phyloP scores from a whole-genome alignment of 495 filamentous ascomycete species.

The Chaetomidium leptoderma region DNA sequence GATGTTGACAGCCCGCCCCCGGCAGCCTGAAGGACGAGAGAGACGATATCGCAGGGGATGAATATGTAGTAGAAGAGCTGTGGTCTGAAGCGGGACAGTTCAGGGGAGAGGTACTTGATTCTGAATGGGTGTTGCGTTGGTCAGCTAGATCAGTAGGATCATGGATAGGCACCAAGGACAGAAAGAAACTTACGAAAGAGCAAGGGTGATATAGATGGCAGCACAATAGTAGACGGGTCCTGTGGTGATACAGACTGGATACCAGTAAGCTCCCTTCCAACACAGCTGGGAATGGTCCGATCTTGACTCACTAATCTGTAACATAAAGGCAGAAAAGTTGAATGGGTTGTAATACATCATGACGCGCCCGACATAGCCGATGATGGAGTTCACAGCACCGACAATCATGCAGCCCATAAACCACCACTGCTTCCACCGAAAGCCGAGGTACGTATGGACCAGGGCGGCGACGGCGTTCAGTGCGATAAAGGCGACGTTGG shows the following conservation, averaged over 20 bases:
- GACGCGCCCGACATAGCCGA: conserved; percentile 50
- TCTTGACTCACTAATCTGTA: conserved; percentile 44
- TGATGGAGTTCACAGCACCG: conserved; percentile 37
- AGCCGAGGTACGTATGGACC: conserved; percentile 35
- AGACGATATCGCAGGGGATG: conserved; percentile 50
- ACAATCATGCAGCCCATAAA: conserved; percentile 39
- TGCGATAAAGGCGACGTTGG: conserved; percentile 27
- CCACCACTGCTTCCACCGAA: conserved; percentile 37
- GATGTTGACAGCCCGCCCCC: conserved; percentile 50
- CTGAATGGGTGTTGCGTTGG: conserved; percentile 20
- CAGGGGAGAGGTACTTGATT: conserved; percentile 43
- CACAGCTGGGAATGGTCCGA: no score
- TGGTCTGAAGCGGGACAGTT: conserved; percentile 50
- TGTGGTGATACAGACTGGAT: conserved; percentile 49
- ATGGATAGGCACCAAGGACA: no score
- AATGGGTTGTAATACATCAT: conserved; percentile 47
- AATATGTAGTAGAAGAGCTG: conserved; percentile 52
- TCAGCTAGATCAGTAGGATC: no score
- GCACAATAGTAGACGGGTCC: conserved; percentile 56
- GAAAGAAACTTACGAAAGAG: no score
- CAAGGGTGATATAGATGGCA: conserved; percentile 55
- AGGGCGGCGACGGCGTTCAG: conserved; percentile 22
- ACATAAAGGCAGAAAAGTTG: conserved; percentile 43
- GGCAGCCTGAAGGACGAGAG: conserved; percentile 48
- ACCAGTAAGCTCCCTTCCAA: no score